Base-by-base conservation (phyloP, 805 yeast genomes). In the Hanseniaspora opuntiae region DNA sequence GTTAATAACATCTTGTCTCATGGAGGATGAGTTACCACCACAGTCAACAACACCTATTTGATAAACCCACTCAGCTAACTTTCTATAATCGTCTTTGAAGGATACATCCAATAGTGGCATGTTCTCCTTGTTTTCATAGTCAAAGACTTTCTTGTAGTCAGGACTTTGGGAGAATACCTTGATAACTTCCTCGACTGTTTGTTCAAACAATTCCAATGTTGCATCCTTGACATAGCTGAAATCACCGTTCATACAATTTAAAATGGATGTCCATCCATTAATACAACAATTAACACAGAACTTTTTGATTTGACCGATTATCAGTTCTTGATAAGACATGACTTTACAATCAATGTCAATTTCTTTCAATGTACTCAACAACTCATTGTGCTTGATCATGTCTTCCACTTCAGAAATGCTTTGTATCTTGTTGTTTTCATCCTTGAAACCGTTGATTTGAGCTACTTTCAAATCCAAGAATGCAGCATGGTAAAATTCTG, bases 181-280 rank as follows among this genome's bases (percentile, higher is more conserved):
- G n/a, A 71, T 45, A 2, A 69, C 56, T 52, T 71, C 74, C 4
- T 56, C 58, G 12, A 71, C 62, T 42, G 71, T 66, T 16, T 65
- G 64, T 11, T 55, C 55, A 54, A 70, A 71, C 2, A 69, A 48
- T 9, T 42, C 44, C 28, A 48, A 5, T 4, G 56, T 53, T 1
- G 57, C 58, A 22, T 58, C 58, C 54, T 82, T 67, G 9, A 76
- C 72, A 1, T 65, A 68, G 57, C 77, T 86, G 2, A 90, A 68
- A 50, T 83, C 86, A 35, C 94, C 95, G 62, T 93, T 93, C 38
- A 73, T 63, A 62, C 93, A 84, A 64, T 86, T 84, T 25, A 85
- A 67, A 22, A 87, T 69, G 0, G 96, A 83, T 0, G 96, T 84
- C 30, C 84, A 69, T 0, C 96, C 84, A 62, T 93, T 90, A 58